Evolutionary conservation across 805 yeast genomes (phyloP).

Genomic region (Candida ascalaphidarum): DNA sequence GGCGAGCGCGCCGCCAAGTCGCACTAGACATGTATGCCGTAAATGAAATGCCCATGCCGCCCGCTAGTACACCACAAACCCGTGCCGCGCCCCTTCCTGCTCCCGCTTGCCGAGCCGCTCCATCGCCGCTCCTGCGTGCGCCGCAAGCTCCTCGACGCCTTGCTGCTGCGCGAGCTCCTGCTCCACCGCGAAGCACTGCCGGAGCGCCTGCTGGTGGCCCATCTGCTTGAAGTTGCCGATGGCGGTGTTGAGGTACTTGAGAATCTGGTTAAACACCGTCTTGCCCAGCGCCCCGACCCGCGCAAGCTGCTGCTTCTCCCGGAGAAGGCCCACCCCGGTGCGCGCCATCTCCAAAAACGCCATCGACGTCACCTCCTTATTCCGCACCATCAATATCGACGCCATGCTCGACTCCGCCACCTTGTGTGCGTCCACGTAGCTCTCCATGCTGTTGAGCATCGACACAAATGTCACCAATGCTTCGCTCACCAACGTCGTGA

Average conservation of each 20-base stretch:
- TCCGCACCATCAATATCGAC: slow-evolving; percentile 29
- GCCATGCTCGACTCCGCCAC: slow-evolving; percentile 39
- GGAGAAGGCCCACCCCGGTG: slow-evolving; percentile 12
- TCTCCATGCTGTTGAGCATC: slow-evolving; percentile 33
- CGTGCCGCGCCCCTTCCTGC: slow-evolving; percentile 4
- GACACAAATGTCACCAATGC: slow-evolving; percentile 39
- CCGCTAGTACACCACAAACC: slow-evolving; percentile 25
- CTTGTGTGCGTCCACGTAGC: slow-evolving; percentile 33
- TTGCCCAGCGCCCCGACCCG: slow-evolving; percentile 3
- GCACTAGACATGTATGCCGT: no score
- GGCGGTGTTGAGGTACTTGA: slow-evolving; percentile 33
- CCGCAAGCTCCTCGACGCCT: slow-evolving; percentile 4
- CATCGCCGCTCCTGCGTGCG: slow-evolving; percentile 7
- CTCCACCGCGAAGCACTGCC: slow-evolving; percentile 32
- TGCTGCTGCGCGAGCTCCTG: slow-evolving; percentile 15
- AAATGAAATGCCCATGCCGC: slow-evolving; percentile 73
- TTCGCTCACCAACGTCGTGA: slow-evolving; percentile 35
- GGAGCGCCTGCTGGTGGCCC: slow-evolving; percentile 29
- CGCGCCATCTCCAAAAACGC: slow-evolving; percentile 24
- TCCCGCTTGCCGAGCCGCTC: slow-evolving; percentile 5
- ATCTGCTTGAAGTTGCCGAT: slow-evolving; percentile 35
- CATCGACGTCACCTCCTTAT: slow-evolving; percentile 26
- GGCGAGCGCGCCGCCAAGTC: slow-evolving; percentile 38
- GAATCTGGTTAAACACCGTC: slow-evolving; percentile 16
- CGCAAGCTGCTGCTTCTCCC: background rate